Conservation (phyloP, 345 rosid genomes). For the Citrus hindsii region DNA sequence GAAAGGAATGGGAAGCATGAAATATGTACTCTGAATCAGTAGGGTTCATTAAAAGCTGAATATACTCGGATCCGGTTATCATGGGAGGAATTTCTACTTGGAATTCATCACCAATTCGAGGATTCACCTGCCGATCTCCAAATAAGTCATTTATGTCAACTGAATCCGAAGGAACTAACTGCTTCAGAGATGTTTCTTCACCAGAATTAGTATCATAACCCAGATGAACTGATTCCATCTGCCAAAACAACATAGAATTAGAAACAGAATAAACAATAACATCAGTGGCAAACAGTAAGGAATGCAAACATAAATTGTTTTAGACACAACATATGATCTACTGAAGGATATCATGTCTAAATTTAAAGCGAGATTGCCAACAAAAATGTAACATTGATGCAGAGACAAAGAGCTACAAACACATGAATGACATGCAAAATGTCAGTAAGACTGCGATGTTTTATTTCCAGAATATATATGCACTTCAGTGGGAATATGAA, state of each 20-base stretch:
- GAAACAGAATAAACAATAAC: not conserved
- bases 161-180: slow-evolving; percentile 28
- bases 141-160: slow-evolving; percentile 37
- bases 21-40: slow-evolving; percentile 25
- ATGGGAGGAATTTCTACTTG: slow-evolving; percentile 62
- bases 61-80: slow-evolving; percentile 41
- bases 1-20: slow-evolving; percentile 39
- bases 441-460: not conserved
- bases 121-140: slow-evolving; percentile 48
- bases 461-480: not conserved
- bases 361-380: not conserved
- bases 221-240: slow-evolving; percentile 37
- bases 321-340: not conserved
- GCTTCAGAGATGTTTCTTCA: slow-evolving; percentile 30
- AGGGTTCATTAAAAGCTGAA: slow-evolving; percentile 36
- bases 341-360: slow-evolving; percentile 8
- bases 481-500: not conserved
- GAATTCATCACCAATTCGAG: slow-evolving; percentile 63
- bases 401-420: not conserved
- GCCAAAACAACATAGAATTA: slow-evolving; percentile 10
- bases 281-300: not conserved
- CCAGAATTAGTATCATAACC: slow-evolving; percentile 28
- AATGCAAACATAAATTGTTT: slow-evolving; percentile 2
- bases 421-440: not conserved
- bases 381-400: not conserved